These are phyloP conservation scores for Psilocybe subaeruginosa DNA, from an alignment of 768 basidiomycete species.

Conservation along the genomic window DNA sequence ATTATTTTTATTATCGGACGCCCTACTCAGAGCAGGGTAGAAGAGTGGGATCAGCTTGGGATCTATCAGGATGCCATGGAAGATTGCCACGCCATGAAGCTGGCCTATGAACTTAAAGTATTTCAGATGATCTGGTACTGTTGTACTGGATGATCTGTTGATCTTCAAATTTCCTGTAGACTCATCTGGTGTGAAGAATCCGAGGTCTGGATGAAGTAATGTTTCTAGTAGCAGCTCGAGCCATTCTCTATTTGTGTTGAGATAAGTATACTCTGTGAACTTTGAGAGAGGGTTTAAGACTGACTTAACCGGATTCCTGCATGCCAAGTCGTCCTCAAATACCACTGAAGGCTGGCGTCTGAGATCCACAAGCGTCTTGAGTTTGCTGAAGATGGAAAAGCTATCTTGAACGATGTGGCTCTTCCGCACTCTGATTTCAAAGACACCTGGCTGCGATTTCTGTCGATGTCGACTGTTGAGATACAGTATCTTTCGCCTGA, in stretches of 20 bases:
- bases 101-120: conserved; percentile 84
- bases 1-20: not conserved
- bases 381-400: conserved; percentile 77
- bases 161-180: conserved; percentile 70
- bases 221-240: conserved; percentile 80
- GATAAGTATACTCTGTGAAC: conserved; percentile 6
- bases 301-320: conserved; percentile 70
- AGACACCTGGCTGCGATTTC: conserved; percentile 65
- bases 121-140: conserved; percentile 71
- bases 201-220: conserved; percentile 75
- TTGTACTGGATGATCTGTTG: conserved; percentile 69
- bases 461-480: conserved; percentile 83
- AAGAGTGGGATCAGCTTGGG: conserved; percentile 24
- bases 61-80: conserved; percentile 51
- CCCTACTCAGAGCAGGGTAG: conserved; percentile 18
- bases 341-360: conserved; percentile 67
- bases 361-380: conserved; percentile 59
- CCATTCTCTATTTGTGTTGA: conserved; percentile 61
- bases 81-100: conserved; percentile 70
- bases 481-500: conserved; percentile 87
- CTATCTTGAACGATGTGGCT: conserved; percentile 83
- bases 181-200: conserved; percentile 73
- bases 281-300: conserved; percentile 13
- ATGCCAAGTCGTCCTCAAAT: conserved; percentile 75
- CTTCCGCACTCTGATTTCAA: conserved; percentile 80